Base-by-base conservation (phyloP, 805 yeast species). In the Wickerhamomyces queroliae region DNA sequence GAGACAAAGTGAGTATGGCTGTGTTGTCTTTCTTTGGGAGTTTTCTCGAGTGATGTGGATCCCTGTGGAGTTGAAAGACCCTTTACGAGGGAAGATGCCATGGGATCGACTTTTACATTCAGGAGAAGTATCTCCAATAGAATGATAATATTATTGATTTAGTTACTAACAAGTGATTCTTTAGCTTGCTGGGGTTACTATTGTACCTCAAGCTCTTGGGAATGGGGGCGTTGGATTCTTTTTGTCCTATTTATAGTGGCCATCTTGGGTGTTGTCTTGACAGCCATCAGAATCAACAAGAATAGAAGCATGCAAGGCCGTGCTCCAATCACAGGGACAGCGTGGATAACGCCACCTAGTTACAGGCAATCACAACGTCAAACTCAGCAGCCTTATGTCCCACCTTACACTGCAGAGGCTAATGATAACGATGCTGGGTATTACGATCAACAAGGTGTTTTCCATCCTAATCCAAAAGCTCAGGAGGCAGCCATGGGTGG, bases 271-370 rank as follows among this genome's bases (percentile, higher is more conserved):
- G 63, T 78, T 3, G 47, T 81, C 4, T 22, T 72, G 0, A 70
- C 71, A 34, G 78, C 84, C 0, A 58, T 82, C 20, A 52, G 74
- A 27, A 64, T 76, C 12, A 84, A 84, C 52, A 72, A 65, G 34
- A 68, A 67, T 40, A 68, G 95, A 57, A 44, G 50, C 1, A 42
- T 23, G 5, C 32, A 51, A 25, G 74, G 76, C 32, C 62, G 66
- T 45, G 66, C 63, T 21, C 95, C 95, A 0, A 66, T 86, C 2
- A 64, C 74, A 43, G 91, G 91, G 9, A 84, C 93, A 1, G 75
- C 84, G 10, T 84, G 95, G 95, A 76, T 88, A 66, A 83, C 93
- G 0, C 96, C 96, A 7, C 90, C 88, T 3, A 70, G 77, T n/a
- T 83, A 85, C 50, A 50, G 61, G 63, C 64, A 42, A 31, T 47